Percentiles rank a stretch among this genome's conserved stretches.
Evolutionary conservation across 176 grass and related monocot species (phyloP).

Genomic region (Aegilops umbellulata): DNA sequence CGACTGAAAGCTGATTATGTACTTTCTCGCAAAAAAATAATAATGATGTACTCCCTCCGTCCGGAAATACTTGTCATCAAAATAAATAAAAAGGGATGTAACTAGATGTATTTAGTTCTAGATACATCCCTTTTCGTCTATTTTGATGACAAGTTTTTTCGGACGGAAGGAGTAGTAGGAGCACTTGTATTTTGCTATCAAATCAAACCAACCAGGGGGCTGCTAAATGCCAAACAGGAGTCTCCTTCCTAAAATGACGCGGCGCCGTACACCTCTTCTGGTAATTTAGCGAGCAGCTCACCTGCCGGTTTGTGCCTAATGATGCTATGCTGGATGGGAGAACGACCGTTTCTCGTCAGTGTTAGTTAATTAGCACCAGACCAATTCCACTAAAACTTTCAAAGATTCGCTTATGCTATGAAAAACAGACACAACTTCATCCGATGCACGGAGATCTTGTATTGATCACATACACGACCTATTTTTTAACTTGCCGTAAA

Average conservation of each 20-base stretch:
- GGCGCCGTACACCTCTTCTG: too few relatives aligned
- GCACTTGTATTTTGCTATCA: not conserved
- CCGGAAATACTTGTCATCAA: too few relatives aligned
- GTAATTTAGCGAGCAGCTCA: too few relatives aligned
- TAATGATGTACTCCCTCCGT: too few relatives aligned
- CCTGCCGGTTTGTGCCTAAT: too few relatives aligned
- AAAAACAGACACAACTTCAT: not conserved
- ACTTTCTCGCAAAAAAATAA: too few relatives aligned
- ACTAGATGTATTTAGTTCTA: too few relatives aligned
- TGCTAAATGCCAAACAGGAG: not conserved
- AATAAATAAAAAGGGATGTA: too few relatives aligned
- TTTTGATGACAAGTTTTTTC: too few relatives aligned
- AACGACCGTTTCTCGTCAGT: not conserved
- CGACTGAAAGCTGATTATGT: not conserved
- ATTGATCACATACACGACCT: not conserved
- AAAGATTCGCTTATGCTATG: not conserved
- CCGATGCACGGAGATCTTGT: not conserved
- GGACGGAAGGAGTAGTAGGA: too few relatives aligned
- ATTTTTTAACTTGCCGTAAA: too few relatives aligned
- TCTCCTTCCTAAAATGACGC: not conserved
- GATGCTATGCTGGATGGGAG: not conserved
- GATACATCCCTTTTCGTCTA: too few relatives aligned
- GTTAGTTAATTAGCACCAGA: not conserved
- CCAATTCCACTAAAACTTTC: not conserved
- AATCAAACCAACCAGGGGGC: not conserved